These are phyloP conservation scores for Chlamydomonas schloesseri DNA, from an alignment of 139 green algal species.

Conservation along the genomic window DNA sequence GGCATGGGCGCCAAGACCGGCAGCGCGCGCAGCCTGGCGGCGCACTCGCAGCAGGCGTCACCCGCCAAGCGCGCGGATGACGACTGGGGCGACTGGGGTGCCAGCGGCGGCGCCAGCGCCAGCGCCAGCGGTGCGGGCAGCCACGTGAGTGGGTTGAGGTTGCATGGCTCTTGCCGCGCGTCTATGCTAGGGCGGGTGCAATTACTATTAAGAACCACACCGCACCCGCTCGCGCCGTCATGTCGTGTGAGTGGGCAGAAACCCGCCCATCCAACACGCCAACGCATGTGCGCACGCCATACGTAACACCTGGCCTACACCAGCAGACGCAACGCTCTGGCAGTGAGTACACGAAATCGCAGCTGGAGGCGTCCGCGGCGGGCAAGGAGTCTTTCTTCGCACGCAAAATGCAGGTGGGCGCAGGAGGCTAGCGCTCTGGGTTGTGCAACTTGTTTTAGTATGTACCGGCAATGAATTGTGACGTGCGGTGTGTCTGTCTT, in stretches of 20 bases:
- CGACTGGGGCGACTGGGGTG: slow-evolving; percentile 89
- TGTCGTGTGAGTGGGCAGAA: too few relatives aligned
- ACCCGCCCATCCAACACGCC: too few relatives aligned
- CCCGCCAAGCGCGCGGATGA: slow-evolving; percentile 11
- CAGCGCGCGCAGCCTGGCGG: slow-evolving; percentile 2
- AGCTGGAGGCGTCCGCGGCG: slow-evolving; percentile 82
- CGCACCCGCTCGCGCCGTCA: too few relatives aligned
- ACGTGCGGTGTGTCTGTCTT: too few relatives aligned
- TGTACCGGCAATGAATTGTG: too few relatives aligned
- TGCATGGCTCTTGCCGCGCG: too few relatives aligned
- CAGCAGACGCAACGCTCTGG: neutral
- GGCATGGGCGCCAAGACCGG: neutral
- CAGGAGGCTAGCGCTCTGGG: too few relatives aligned
- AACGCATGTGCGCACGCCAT: too few relatives aligned
- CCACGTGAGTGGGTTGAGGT: neutral
- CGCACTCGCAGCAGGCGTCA: neutral
- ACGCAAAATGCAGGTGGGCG: slow-evolving; percentile 76
- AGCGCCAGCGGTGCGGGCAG: neutral
- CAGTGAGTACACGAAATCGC: slow-evolving; percentile 77
- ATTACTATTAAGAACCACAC: too few relatives aligned
- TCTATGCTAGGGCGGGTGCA: too few relatives aligned
- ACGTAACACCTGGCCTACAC: too few relatives aligned
- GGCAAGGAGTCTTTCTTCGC: slow-evolving; percentile 95
- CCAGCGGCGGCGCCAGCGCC: neutral
- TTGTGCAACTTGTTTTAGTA: too few relatives aligned